Percentiles rank a stretch among this genome's conserved stretches.
Conservation (phyloP, 768 basidiomycete genomes). For the Boletales sp. region DNA sequence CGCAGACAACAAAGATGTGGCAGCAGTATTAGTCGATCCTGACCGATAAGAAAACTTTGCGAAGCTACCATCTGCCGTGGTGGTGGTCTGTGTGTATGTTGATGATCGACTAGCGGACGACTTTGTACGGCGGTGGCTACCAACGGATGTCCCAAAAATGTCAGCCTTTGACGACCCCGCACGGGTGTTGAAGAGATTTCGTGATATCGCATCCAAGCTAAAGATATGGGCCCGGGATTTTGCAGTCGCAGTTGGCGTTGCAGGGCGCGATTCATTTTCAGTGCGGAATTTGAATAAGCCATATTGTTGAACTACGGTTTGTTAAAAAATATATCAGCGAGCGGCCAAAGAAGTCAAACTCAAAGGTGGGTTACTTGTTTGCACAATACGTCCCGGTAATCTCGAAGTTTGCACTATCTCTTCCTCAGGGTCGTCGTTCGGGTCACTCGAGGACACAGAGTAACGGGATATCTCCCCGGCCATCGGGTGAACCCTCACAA, state of each 20-base stretch:
- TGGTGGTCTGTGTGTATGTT: conserved; percentile 65
- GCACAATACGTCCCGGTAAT: conserved; percentile 71
- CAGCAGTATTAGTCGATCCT: conserved; percentile 59
- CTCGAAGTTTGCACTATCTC: conserved; percentile 77
- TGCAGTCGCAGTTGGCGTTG: conserved; percentile 78
- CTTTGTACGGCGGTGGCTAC: conserved; percentile 56
- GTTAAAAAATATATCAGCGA: background rate
- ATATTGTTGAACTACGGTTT: conserved; percentile 70
- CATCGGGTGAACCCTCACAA: conserved; percentile 80
- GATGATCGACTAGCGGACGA: conserved; percentile 74
- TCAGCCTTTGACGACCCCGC: conserved; percentile 70
- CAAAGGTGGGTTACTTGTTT: conserved; percentile 64
- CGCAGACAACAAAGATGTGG: conserved; percentile 56
- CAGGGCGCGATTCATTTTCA: conserved; percentile 70
- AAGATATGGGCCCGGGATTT: conserved; percentile 79
- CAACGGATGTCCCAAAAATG: conserved; percentile 71
- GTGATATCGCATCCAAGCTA: conserved; percentile 84
- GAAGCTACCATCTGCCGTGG: conserved; percentile 62
- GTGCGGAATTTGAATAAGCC: conserved; percentile 88
- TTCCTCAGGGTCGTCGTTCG: conserved; percentile 70
- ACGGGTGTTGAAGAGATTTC: conserved; percentile 77
- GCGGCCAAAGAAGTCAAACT: background rate
- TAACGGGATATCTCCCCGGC: conserved; percentile 80
- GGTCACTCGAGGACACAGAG: conserved; percentile 70
- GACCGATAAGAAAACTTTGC: conserved; percentile 72